Evolutionary conservation across 352 stramenopile genomes (phyloP).

Genomic region (Globisporangium polare): DNA sequence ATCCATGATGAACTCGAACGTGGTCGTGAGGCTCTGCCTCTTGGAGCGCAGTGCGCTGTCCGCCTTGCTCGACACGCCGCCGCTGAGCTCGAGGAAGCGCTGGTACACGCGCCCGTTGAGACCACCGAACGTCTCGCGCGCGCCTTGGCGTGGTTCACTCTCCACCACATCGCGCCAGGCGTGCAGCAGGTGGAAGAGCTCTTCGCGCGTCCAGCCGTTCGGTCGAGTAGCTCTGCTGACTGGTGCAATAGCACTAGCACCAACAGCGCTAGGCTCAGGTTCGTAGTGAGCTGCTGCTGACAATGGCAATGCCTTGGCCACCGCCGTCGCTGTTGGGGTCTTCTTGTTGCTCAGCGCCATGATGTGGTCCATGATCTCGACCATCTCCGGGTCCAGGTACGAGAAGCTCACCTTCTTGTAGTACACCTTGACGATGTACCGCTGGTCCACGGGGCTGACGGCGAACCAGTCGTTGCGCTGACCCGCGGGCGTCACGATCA

Average conservation of each 20-base stretch:
- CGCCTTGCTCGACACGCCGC: neutral
- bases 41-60: conserved; percentile 12
- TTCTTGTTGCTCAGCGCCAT: conserved; percentile 1
- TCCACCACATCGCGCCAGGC: conserved; percentile 8
- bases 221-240: conserved; percentile 3
- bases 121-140: neutral
- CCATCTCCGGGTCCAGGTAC: conserved; percentile 9
- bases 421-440: conserved; percentile 14
- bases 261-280: neutral
- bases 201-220: conserved; percentile 14
- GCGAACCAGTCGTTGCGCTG: conserved; percentile 12
- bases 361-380: conserved; percentile 9
- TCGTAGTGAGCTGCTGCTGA: neutral
- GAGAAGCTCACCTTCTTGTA: conserved; percentile 18
- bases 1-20: conserved; percentile 15
- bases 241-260: neutral
- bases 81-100: conserved; percentile 4
- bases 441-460: conserved; percentile 4
- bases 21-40: conserved; percentile 11
- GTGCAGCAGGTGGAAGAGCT: conserved; percentile 5
- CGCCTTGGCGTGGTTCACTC: neutral
- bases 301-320: neutral
- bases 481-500: neutral
- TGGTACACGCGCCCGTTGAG: conserved; percentile 14
- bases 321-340: neutral